Evolutionary conservation across 78 protist genomes (phyloP).

Genomic region (Tieghemostelium lacteum): DNA sequence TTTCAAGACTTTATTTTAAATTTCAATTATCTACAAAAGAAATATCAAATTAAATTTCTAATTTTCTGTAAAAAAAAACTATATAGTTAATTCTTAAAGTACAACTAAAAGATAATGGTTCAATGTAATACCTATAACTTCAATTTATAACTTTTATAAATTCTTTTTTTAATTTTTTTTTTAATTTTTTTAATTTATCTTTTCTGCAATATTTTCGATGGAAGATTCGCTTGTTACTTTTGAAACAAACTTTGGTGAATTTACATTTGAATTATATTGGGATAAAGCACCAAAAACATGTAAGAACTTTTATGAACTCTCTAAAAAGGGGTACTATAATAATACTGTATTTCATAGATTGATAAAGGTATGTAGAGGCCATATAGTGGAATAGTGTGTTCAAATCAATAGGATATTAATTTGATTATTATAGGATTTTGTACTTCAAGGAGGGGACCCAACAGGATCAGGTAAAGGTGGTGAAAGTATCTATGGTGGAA

Average conservation of each 20-base stretch:
- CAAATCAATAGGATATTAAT: neutral
- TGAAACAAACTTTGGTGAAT: constrained; percentile 82
- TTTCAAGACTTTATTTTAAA: too few species aligned
- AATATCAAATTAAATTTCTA: too few species aligned
- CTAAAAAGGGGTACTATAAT: constrained; percentile 83
- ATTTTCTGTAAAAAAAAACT: too few species aligned
- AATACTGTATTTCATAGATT: constrained; percentile 87
- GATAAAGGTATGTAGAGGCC: constrained; percentile 12
- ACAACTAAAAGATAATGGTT: too few species aligned
- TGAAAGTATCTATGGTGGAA: constrained; percentile 87
- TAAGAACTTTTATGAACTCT: constrained; percentile 85
- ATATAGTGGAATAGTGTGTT: neutral
- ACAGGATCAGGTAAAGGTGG: constrained; percentile 96
- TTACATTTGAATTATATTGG: constrained; percentile 89
- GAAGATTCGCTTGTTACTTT: too few species aligned
- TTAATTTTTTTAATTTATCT: too few species aligned
- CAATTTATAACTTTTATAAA: too few species aligned
- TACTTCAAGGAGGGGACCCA: constrained; percentile 95
- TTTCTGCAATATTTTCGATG: too few species aligned
- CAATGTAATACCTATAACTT: too few species aligned
- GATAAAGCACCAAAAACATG: constrained; percentile 91
- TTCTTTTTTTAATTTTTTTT: too few species aligned
- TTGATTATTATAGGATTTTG: constrained; percentile 75
- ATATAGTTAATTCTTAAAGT: too few species aligned
- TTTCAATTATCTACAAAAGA: too few species aligned